These are phyloP conservation scores for Metschnikowia henanensis DNA, from an alignment of 805 yeast genomes.

Conservation along the genomic window DNA sequence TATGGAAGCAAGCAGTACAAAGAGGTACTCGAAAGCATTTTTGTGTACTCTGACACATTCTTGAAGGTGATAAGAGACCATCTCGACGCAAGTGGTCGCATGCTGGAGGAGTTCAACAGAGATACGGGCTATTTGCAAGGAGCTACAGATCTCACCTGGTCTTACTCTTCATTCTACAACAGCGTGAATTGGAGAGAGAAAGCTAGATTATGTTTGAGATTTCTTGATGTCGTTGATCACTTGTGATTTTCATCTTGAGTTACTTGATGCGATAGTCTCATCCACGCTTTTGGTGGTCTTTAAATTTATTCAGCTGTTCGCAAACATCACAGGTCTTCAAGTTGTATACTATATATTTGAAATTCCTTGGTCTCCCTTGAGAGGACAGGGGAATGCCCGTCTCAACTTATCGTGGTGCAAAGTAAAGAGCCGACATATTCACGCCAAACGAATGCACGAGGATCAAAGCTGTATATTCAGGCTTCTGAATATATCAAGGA, in stretches of 20 bases:
- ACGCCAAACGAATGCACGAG: too few relatives aligned
- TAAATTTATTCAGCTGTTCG: too few relatives aligned
- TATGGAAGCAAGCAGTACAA: constrained; percentile 46
- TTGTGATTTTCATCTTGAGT: background rate
- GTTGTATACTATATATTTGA: too few relatives aligned
- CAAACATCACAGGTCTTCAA: too few relatives aligned
- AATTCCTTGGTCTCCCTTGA: too few relatives aligned
- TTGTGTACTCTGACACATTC: constrained; percentile 67
- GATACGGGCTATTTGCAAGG: constrained; percentile 86
- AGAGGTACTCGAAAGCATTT: constrained; percentile 44
- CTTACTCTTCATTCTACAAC: constrained; percentile 75
- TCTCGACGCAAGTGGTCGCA: constrained; percentile 61
- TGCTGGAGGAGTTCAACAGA: constrained; percentile 88
- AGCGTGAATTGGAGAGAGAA: constrained; percentile 63
- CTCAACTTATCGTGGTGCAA: too few relatives aligned
- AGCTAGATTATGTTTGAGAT: constrained; percentile 19
- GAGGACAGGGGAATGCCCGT: too few relatives aligned
- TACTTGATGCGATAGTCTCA: too few relatives aligned
- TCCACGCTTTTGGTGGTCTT: too few relatives aligned
- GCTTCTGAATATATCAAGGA: too few relatives aligned
- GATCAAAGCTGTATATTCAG: too few relatives aligned
- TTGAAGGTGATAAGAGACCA: constrained; percentile 58
- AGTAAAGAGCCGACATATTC: too few relatives aligned
- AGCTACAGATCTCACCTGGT: constrained; percentile 88
- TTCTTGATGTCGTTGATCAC: background rate